phyloP scores from a whole-genome alignment of 208 protist species.

The Naegleria lovaniensis region DNA sequence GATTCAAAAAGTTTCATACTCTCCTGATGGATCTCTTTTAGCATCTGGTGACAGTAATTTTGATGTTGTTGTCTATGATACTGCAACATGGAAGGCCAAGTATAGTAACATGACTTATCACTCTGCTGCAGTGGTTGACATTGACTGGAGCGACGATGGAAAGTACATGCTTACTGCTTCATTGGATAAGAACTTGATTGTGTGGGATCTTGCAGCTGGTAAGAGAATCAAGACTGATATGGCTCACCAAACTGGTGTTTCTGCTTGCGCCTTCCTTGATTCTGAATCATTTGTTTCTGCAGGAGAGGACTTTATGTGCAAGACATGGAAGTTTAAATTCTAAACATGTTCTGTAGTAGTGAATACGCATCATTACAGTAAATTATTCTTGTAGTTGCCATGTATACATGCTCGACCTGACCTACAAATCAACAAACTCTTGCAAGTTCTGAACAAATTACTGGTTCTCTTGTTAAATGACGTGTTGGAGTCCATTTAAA shows the following conservation, averaged over 20 bases:
- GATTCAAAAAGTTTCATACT: neutral
- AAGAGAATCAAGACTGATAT: neutral
- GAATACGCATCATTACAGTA: neutral
- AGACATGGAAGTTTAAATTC: neutral
- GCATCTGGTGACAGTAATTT: neutral
- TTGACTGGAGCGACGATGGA: neutral
- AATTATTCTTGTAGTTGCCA: too few species aligned
- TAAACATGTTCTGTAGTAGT: neutral
- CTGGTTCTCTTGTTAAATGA: too few species aligned
- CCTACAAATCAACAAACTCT: too few species aligned
- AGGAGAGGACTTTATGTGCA: neutral
- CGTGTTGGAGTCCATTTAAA: too few species aligned
- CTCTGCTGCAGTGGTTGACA: neutral
- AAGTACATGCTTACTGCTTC: slow-evolving; percentile 16
- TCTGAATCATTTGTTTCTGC: neutral
- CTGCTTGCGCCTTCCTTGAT: neutral
- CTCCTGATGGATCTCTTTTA: neutral
- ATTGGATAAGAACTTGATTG: neutral
- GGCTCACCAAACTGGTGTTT: neutral
- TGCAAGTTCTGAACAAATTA: too few species aligned
- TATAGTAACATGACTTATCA: neutral
- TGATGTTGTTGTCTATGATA: neutral
- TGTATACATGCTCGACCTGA: too few species aligned
- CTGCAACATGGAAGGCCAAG: neutral
- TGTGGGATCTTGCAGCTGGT: neutral